Conservation (phyloP, 352 stramenopile genomes). For the Pythium brachiatum region DNA sequence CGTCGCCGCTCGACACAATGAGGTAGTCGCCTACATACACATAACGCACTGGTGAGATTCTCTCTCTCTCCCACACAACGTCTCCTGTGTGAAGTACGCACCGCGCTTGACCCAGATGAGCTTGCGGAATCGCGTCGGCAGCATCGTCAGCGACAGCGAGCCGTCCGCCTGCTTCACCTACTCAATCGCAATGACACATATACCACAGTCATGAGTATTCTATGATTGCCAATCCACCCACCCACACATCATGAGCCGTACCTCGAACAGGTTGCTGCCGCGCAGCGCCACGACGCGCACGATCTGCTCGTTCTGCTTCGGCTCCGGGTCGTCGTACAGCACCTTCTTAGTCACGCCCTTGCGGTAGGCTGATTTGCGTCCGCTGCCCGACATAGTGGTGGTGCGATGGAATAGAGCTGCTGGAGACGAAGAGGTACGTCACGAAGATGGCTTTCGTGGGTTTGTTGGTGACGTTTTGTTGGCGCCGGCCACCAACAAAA, state of each 20-base stretch:
- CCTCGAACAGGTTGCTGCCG: conserved; percentile 96
- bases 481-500: conserved; percentile 2
- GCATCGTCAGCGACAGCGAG: conserved; percentile 86
- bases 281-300: conserved; percentile 90
- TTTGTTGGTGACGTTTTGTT: neutral
- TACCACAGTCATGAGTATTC: neutral
- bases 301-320: conserved; percentile 88
- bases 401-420: conserved; percentile 1
- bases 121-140: conserved; percentile 98
- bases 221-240: neutral
- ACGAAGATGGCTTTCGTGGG: neutral
- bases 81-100: conserved; percentile 18
- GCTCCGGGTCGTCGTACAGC: conserved; percentile 89
- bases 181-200: too few relatives aligned
- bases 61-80: neutral
- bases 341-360: conserved; percentile 92
- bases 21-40: conserved; percentile 89
- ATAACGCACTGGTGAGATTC: neutral
- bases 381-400: conserved; percentile 86
- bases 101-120: conserved; percentile 98
- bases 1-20: conserved; percentile 87
- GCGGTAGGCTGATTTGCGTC: conserved; percentile 88
- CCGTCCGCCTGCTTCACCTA: conserved; percentile 67
- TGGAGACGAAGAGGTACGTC: neutral
- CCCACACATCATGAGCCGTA: conserved; percentile 29